These are phyloP conservation scores for Populus tomentosa DNA, from an alignment of 441 rosid genomes.

Conservation along the genomic window DNA sequence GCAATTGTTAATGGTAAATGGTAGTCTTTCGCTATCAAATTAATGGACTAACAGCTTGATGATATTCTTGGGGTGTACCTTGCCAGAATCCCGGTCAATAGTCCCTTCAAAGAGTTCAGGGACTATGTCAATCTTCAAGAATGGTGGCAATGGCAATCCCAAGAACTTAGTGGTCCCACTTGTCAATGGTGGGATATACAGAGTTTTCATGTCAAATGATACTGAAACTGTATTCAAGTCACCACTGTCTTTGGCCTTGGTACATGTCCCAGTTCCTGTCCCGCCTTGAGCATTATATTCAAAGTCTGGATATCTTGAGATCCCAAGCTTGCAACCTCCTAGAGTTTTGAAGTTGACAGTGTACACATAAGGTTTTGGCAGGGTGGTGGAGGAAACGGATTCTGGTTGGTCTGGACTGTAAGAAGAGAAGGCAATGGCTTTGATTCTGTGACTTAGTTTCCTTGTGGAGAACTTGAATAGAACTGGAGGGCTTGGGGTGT, in stretches of 20 bases:
- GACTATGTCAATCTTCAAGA: constrained; percentile 61
- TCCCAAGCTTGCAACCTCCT: constrained; percentile 78
- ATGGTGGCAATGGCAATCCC: constrained; percentile 78
- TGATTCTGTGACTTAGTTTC: constrained; percentile 29
- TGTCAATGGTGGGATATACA: constrained; percentile 63
- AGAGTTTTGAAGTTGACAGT: constrained; percentile 55
- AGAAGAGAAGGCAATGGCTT: constrained; percentile 33
- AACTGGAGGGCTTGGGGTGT: constrained; percentile 32
- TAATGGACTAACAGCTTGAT: background rate
- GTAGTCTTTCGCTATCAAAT: background rate
- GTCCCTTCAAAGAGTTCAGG: constrained; percentile 69
- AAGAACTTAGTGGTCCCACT: constrained; percentile 61
- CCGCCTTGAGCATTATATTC: constrained; percentile 73
- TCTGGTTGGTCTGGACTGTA: constrained; percentile 33
- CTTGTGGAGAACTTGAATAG: constrained; percentile 31
- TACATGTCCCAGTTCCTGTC: constrained; percentile 54
- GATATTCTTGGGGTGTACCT: constrained; percentile 33
- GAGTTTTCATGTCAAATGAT: constrained; percentile 46
- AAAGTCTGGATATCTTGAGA: constrained; percentile 70
- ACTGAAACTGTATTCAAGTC: constrained; percentile 28
- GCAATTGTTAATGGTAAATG: background rate
- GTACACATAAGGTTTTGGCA: constrained; percentile 18
- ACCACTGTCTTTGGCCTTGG: constrained; percentile 6
- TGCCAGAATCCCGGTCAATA: constrained; percentile 52
- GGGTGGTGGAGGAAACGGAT: constrained; percentile 25